Evolutionary conservation across 768 basidiomycete genomes (phyloP), one percentile per base, ranked within the genome.

Genomic region (Chiua virens): DNA sequence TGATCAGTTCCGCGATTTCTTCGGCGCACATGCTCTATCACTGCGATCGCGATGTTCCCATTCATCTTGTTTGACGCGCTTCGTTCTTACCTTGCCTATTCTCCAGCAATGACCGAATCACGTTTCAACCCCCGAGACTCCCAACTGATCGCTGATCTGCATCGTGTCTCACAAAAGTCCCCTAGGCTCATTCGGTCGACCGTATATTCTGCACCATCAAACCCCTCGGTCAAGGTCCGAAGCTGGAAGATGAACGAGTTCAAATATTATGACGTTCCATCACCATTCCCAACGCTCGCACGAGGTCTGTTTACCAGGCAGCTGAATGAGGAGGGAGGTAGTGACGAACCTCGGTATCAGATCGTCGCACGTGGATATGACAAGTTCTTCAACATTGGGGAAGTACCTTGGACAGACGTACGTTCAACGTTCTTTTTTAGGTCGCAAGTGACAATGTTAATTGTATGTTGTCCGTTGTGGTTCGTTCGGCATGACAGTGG

Each of bases 181-280:
- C 78, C 82, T 3, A 89, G 86, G 64, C 82, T 92, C 44, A 78
- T 92, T 48, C 79, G 76, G 42, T 82, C 82, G 3, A 75, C 78
- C 0, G 60, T 68, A 2, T 86, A 89, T 61, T 38, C 67, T 1
- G 83, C 80, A 0, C 83, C 87, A 1, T 80, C 79, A 2, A 80
- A 81, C 51, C 75, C 81, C 1, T 57, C 66, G 3, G 75, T 85
- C 59, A 62, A 66, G 4, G 72, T 98, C 27, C 78, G 82, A 4
- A 92, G 89, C 71, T 98, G 96, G 96, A 96, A 93, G 75, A 93
- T 98, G 92, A 89, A 92, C 69, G 97, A 98, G 68, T 92, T 85
- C 77, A 92, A 92, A 66, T 98, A 96, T 71, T 88, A 91, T 53
- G 83, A 89, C 43, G 77, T 92, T 3, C 92, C 92, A 0, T 89